phyloP scores from a whole-genome alignment of 805 yeast genomes.

The Kockiozyma suomiensis region DNA sequence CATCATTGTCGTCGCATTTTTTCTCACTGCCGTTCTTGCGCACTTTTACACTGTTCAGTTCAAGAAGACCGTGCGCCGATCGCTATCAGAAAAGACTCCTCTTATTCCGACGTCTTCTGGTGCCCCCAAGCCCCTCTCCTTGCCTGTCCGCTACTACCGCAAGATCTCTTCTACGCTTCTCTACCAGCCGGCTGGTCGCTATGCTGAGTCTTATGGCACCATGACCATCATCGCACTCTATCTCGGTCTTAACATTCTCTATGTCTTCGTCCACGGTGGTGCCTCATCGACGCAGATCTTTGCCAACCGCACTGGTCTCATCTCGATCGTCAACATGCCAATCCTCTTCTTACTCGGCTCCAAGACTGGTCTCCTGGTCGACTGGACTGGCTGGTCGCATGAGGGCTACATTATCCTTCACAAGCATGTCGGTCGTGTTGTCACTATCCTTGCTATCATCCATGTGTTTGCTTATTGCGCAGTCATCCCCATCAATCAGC shows the following conservation, averaged over 20 bases:
- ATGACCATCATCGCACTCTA: constrained; percentile 30
- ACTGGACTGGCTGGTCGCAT: constrained; percentile 35
- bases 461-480: constrained; percentile 35
- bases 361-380: constrained; percentile 33
- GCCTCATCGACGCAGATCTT: constrained; percentile 33
- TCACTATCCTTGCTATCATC: constrained; percentile 30
- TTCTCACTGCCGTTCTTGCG: constrained; percentile 27
- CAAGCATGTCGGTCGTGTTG: constrained; percentile 35
- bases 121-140: constrained; percentile 22
- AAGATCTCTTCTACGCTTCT: constrained; percentile 21
- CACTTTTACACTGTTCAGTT: constrained; percentile 34
- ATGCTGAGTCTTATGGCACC: constrained; percentile 33
- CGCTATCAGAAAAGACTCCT: constrained; percentile 28
- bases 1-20: constrained; percentile 34
- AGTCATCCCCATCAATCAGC: constrained; percentile 31
- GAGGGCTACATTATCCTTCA: constrained; percentile 35
- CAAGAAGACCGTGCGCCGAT: constrained; percentile 32
- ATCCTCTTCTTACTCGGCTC: constrained; percentile 35
- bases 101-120: constrained; percentile 22
- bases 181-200: constrained; percentile 33
- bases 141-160: constrained; percentile 17
- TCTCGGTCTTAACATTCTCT: constrained; percentile 30
- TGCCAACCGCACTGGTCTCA: constrained; percentile 33
- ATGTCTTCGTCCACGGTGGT: constrained; percentile 32
- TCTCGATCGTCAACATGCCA: constrained; percentile 35